These are phyloP conservation scores for Fusarium sp. DNA, from an alignment of 2,329 filamentous ascomycete species.

Conservation along the genomic window DNA sequence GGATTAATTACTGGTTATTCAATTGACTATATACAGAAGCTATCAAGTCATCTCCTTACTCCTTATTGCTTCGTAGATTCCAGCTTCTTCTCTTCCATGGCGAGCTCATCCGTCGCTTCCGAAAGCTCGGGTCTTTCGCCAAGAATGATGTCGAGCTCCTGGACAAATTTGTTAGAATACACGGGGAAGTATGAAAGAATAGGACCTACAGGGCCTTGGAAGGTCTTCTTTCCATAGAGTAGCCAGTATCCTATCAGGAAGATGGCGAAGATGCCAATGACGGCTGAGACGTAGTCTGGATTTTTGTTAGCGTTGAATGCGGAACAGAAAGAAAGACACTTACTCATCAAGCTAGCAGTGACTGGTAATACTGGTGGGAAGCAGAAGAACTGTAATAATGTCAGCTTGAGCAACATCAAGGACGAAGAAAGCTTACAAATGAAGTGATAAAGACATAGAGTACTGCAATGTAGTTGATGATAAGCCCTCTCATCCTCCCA, in stretches of 20 bases:
- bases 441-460: constrained; percentile 37
- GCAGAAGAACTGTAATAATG: constrained; percentile 30
- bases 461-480: constrained; percentile 30
- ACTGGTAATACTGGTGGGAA: constrained; percentile 34
- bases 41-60: neutral
- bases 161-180: neutral
- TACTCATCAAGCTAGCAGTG: constrained; percentile 36
- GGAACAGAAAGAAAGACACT: accelerated
- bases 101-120: constrained; percentile 24
- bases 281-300: constrained; percentile 51
- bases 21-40: neutral
- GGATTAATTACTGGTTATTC: neutral
- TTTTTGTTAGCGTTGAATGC: neutral
- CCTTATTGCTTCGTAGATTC: neutral
- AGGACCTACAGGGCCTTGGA: constrained; percentile 33
- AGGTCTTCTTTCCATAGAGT: constrained; percentile 26
- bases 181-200: too few relatives aligned
- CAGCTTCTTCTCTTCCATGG: constrained; percentile 27
- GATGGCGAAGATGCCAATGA: constrained; percentile 50
- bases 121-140: constrained; percentile 16
- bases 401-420: neutral
- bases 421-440: neutral
- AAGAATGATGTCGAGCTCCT: constrained; percentile 29
- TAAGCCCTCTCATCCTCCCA: constrained; percentile 5
- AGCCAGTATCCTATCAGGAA: constrained; percentile 30